Conservation (phyloP, 75 land plant species). For the Pinus albicaulis region DNA sequence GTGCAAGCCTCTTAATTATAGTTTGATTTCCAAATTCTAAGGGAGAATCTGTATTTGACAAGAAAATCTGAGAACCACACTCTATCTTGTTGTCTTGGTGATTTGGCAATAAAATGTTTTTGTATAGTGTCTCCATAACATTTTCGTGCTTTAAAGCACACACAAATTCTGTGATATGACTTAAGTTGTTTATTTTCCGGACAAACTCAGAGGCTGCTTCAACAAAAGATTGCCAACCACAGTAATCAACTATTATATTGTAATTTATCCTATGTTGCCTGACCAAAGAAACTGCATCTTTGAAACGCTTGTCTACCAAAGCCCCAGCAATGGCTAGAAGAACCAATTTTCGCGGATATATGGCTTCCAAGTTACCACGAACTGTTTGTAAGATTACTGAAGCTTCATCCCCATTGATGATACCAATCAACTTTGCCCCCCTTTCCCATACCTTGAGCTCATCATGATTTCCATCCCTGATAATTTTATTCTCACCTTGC, state of each 20-base stretch:
- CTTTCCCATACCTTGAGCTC: slow-evolving; percentile 83
- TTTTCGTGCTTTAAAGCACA: slow-evolving; percentile 78
- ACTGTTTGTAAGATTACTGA: slow-evolving; percentile 83
- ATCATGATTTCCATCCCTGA: slow-evolving; percentile 33
- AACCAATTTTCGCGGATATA: slow-evolving; percentile 92
- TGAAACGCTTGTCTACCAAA: slow-evolving; percentile 64
- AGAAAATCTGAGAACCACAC: not conserved
- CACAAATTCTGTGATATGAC: slow-evolving; percentile 87
- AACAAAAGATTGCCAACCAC: slow-evolving; percentile 70
- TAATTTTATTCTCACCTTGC: slow-evolving; percentile 16
- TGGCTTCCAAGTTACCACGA: slow-evolving; percentile 91
- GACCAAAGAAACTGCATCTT: slow-evolving; percentile 84
- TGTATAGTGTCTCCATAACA: slow-evolving; percentile 65
- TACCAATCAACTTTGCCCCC: slow-evolving; percentile 78
- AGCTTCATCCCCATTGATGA: slow-evolving; percentile 85
- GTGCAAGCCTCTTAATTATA: not conserved
- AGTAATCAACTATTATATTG: slow-evolving; percentile 84
- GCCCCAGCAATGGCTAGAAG: slow-evolving; percentile 72
- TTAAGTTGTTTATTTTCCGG: slow-evolving; percentile 77
- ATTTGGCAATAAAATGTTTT: slow-evolving; percentile 33
- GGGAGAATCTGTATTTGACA: not conserved
- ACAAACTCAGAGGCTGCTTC: slow-evolving; percentile 71
- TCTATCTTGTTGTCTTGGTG: not conserved
- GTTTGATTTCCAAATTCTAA: not conserved
- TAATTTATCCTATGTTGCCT: slow-evolving; percentile 95